A percentile compares a stretch with the other conserved stretches of the same genome.
Conservation (phyloP, 2,329 filamentous ascomycete species). For the Ophiosphaerella herpotricha region DNA sequence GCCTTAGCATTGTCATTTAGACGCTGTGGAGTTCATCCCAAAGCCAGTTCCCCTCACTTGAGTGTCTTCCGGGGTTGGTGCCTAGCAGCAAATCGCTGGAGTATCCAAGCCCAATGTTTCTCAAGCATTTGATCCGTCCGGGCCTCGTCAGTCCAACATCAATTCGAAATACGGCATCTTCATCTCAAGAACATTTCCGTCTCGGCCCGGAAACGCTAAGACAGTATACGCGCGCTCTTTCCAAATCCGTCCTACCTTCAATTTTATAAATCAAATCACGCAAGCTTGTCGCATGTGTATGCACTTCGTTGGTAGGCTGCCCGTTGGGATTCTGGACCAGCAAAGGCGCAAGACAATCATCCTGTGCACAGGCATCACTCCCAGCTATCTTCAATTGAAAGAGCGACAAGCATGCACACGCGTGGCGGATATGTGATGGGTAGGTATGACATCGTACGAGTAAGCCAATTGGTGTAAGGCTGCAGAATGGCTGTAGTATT, state of each 20-base stretch:
- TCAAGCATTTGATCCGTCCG: neutral
- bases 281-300: neutral
- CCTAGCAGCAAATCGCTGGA: neutral
- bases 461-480: too few relatives aligned
- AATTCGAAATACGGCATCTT: neutral
- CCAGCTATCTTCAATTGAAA: neutral
- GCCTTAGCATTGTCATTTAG: too few relatives aligned
- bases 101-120: neutral
- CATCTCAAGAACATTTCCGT: neutral
- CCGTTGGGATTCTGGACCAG: slow-evolving; percentile 1
- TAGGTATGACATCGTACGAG: too few relatives aligned
- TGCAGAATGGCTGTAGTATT: too few relatives aligned
- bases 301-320: neutral
- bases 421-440: neutral
- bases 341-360: neutral
- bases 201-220: too few relatives aligned
- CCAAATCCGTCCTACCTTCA: neutral
- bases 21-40: too few relatives aligned
- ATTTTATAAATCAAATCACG: neutral
- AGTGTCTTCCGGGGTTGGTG: too few relatives aligned
- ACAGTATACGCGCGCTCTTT: neutral
- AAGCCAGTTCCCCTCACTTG: too few relatives aligned
- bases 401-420: neutral
- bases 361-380: neutral
- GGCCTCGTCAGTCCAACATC: neutral